phyloP scores from a whole-genome alignment of 768 basidiomycete species.

The Mrakia gelida region DNA sequence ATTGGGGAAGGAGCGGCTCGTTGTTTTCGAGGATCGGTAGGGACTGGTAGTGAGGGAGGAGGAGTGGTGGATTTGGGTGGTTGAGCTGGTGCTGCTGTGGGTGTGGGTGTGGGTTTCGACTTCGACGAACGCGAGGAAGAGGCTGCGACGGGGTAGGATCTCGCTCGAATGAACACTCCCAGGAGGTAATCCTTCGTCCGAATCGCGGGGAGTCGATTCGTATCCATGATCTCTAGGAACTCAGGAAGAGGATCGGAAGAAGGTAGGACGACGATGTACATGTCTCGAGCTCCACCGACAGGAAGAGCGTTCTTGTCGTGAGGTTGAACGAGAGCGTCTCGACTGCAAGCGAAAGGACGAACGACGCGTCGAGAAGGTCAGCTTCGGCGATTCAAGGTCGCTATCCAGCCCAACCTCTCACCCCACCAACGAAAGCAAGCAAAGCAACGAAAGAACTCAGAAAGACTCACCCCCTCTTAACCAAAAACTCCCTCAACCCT shows the following conservation, averaged over 20 bases:
- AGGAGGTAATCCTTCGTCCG: conserved; percentile 20
- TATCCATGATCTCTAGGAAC: conserved; percentile 16
- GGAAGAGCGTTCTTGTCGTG: conserved; percentile 15
- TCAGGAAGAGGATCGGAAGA: conserved; percentile 16
- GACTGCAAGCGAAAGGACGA: not conserved
- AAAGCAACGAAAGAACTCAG: not conserved
- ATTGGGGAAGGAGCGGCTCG: not conserved
- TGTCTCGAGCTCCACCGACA: conserved; percentile 19
- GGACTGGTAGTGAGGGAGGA: not conserved
- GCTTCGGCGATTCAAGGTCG: too few species aligned
- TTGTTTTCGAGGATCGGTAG: not conserved
- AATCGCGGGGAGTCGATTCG: not conserved
- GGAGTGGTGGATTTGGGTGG: not conserved
- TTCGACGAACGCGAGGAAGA: not conserved
- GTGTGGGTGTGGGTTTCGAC: not conserved
- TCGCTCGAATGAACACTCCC: conserved; percentile 25
- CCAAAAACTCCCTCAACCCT: conserved; percentile 1
- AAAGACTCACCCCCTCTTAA: conserved; percentile 23
- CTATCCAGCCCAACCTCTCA: too few species aligned
- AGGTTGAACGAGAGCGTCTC: conserved; percentile 31
- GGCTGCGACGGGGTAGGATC: not conserved
- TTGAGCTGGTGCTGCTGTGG: not conserved
- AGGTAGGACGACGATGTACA: conserved; percentile 24
- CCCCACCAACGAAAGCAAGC: too few species aligned
- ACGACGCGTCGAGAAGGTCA: not conserved